Conservation (phyloP, 2,329 filamentous ascomycete genomes). For the Calonectria naviculata region DNA sequence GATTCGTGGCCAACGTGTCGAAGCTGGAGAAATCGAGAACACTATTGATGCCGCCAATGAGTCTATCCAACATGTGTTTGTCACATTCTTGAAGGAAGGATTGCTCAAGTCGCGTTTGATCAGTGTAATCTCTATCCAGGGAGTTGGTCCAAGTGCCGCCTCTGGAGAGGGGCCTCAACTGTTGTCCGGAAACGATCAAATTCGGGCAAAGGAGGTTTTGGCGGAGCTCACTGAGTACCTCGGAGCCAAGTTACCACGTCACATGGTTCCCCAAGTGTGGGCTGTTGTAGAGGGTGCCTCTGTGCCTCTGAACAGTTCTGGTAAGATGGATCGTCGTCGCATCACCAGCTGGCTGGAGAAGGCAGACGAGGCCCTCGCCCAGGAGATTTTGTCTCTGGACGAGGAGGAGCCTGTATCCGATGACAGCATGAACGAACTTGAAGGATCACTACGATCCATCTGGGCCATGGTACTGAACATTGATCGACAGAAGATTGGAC, state of each 20-base stretch:
- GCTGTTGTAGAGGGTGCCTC: slow-evolving; percentile 24
- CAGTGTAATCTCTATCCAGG: neutral
- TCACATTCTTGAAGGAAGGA: slow-evolving; percentile 25
- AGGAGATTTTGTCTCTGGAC: slow-evolving; percentile 21
- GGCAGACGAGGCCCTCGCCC: slow-evolving; percentile 27
- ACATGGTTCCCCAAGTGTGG: slow-evolving; percentile 39
- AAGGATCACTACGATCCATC: slow-evolving; percentile 23
- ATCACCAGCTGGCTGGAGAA: slow-evolving; percentile 28
- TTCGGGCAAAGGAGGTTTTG: neutral
- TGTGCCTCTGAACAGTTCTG: slow-evolving; percentile 31
- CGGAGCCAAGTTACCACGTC: slow-evolving; percentile 22
- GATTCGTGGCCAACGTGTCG: slow-evolving; percentile 47
- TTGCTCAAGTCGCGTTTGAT: slow-evolving; percentile 28
- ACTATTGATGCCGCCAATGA: slow-evolving; percentile 32
- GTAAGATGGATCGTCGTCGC: slow-evolving; percentile 33
- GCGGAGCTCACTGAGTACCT: slow-evolving; percentile 22
- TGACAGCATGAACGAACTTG: slow-evolving; percentile 11
- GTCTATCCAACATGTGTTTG: slow-evolving; percentile 35
- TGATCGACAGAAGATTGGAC: slow-evolving; percentile 30
- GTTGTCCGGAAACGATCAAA: neutral
- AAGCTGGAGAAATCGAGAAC: slow-evolving; percentile 46
- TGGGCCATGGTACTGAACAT: slow-evolving; percentile 35
- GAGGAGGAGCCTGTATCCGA: neutral
- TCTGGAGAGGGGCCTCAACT: slow-evolving; percentile 10
- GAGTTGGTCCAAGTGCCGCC: slow-evolving; percentile 24